Evolutionary conservation across 2,329 filamentous ascomycete genomes (phyloP), one percentile per base, ranked within the genome.

Genomic region (Colletotrichum trifolii): DNA sequence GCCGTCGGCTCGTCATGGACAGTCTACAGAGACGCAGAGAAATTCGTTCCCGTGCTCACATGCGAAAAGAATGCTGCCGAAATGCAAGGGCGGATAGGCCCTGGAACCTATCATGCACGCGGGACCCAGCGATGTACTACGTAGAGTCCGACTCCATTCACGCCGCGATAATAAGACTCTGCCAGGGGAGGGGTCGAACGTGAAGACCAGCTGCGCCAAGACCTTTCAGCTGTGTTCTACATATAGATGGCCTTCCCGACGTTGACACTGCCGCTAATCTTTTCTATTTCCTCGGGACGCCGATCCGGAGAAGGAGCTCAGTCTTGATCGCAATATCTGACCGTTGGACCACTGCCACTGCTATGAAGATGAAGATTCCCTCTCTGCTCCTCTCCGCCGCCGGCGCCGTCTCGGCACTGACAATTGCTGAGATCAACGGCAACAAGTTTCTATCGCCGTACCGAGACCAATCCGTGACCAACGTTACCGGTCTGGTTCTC

Each of bases 391-490:
- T 74, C 40, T 72, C 73, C 17, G 66, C 71, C 47, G 71, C 72
- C 55, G 61, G 72, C 69, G 66, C 71, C 42, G 76, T 66, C 47
- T 71, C 76, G 43, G 81, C 81, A 48, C 69, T 83, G 60, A 83
- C 83, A 63, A 87, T 89, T 70, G 79, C 82, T 64, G 79, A 89
- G 71, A 91, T 92, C 81, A 92, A 91, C 69, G 89, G 89, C 69
- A 82, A 87, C 71, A 82, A 76, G 25, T 92, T 86, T 75, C 74
- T 91, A 52, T 92, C 90, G 13, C 83, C 88, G 0, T 85, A 86
- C 73, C 79, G 79, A 8, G 85, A 84, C 53, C 77, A 87, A 72
- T 77, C 76, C 7, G 85, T 91, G 54, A 83, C 81, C 25, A 84
- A 85, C 61, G 81, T 92, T 60, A 82, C 83, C 39, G 90, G 90